Conservation (phyloP, 208 protist species). For the Tritrichomonas foetus region DNA sequence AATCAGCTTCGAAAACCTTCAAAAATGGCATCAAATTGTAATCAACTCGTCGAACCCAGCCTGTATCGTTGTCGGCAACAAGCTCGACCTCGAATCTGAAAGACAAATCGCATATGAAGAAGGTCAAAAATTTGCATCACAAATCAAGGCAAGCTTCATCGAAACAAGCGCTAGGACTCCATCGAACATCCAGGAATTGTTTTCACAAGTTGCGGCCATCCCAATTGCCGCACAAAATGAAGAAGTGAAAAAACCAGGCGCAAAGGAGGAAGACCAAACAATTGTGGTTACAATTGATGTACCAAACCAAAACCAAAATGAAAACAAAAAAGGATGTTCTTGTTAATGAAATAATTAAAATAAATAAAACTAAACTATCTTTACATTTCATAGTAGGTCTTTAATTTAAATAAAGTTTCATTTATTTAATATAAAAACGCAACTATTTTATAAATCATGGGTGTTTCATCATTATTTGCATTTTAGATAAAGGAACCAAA, state of each 20-base stretch:
- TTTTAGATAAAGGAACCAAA: too few species aligned
- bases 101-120: background rate
- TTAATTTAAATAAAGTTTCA: background rate
- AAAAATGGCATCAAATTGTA: constrained; percentile 19
- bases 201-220: background rate
- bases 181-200: background rate
- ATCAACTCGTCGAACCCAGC: background rate
- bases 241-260: background rate
- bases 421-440: too few species aligned
- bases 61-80: background rate
- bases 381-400: background rate
- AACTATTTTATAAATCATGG: too few species aligned
- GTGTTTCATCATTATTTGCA: too few species aligned
- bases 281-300: background rate
- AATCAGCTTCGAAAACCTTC: background rate
- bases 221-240: background rate
- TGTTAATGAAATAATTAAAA: background rate
- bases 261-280: background rate
- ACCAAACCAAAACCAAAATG: background rate
- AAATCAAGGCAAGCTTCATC: background rate
- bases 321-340: background rate
- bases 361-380: background rate
- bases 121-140: background rate
- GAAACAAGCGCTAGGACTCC: background rate
- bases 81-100: background rate